phyloP scores from a whole-genome alignment of 2,329 filamentous ascomycete genomes.

The Emergomyces orientalis region DNA sequence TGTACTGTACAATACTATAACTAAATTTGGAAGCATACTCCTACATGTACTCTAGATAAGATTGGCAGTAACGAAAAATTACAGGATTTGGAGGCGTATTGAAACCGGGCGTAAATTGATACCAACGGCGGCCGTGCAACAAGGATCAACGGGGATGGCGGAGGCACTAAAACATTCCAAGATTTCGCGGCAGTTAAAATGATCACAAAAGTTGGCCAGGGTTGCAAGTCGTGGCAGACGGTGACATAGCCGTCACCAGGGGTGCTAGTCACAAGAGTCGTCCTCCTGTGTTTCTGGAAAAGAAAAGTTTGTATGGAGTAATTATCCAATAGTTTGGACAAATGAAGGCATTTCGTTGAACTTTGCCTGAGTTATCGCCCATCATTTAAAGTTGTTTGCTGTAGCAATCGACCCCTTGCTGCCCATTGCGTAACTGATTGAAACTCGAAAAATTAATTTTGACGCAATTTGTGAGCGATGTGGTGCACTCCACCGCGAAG shows the following conservation, averaged over 20 bases:
- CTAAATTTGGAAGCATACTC: too few relatives aligned
- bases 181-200: conserved; percentile 2
- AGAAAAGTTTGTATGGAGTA: not conserved
- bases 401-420: too few relatives aligned
- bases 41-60: not conserved
- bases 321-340: not conserved
- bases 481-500: not conserved
- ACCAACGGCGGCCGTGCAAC: conserved; percentile 2
- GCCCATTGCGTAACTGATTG: too few relatives aligned
- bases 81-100: not conserved
- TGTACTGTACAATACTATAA: too few relatives aligned
- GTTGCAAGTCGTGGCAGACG: not conserved
- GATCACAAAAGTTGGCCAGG: not conserved
- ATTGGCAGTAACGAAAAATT: not conserved
- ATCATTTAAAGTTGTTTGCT: too few relatives aligned
- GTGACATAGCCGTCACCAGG: not conserved
- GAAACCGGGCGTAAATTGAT: not conserved
- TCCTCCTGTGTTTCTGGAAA: not conserved
- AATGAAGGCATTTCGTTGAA: not conserved
- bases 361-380: not conserved
- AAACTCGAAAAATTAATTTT: too few relatives aligned
- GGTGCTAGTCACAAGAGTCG: not conserved
- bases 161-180: conserved; percentile 7
- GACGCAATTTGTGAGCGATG: not conserved
- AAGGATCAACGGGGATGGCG: not conserved